Percentiles rank a stretch among this genome's conserved stretches.
phyloP scores from a whole-genome alignment of 352 stramenopile genomes.

The Phytopythium mirpurense region DNA sequence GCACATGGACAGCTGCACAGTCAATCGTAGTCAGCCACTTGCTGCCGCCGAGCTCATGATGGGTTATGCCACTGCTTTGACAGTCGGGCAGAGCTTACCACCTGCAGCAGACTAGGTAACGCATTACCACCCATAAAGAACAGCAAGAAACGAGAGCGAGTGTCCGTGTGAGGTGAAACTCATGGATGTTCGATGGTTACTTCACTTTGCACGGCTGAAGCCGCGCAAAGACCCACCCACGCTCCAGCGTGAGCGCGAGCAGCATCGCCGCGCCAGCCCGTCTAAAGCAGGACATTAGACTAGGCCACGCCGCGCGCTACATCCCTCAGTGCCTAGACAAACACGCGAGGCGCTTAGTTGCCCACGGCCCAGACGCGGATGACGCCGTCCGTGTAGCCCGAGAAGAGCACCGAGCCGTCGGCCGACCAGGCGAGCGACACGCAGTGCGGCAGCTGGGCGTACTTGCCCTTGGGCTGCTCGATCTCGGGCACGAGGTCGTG shows the following conservation, averaged over 20 bases:
- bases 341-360: constrained; percentile 51
- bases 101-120: too few species aligned
- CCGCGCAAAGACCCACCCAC: neutral
- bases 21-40: too few species aligned
- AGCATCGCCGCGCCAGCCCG: constrained; percentile 9
- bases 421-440: constrained; percentile 98
- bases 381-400: constrained; percentile 98
- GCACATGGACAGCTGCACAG: too few species aligned
- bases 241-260: neutral
- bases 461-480: constrained; percentile 89
- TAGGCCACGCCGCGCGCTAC: neutral
- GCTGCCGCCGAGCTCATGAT: too few species aligned
- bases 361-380: constrained; percentile 95
- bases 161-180: constrained; percentile 9
- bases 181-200: constrained; percentile 6
- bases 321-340: neutral
- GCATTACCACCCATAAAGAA: too few species aligned
- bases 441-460: constrained; percentile 93
- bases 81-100: too few species aligned
- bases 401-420: constrained; percentile 98
- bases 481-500: constrained; percentile 95
- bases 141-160: neutral
- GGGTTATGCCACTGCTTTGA: too few species aligned
- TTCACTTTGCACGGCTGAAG: neutral
- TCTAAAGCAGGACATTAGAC: too few species aligned